Evolutionary conservation across 2,329 filamentous ascomycete species (phyloP), one percentile per base, ranked within the genome.

Genomic region (Colletotrichum graminicola): DNA sequence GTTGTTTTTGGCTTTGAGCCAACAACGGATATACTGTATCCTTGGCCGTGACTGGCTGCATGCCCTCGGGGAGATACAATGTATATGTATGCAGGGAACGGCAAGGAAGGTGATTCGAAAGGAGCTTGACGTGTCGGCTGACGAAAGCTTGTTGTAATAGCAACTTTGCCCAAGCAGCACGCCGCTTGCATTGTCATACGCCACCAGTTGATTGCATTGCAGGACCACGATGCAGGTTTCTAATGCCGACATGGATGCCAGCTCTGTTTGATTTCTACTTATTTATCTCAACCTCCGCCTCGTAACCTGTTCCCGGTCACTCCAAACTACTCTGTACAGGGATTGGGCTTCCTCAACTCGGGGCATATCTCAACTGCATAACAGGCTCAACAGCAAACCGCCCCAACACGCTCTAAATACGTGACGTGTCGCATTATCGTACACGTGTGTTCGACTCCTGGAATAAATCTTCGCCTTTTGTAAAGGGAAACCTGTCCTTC

Each of bases 361-460:
- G 34, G 11, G 34, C 29, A 47, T 26, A 49, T 32, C 36, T 34
- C 51, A 4, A 55, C 51, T 16, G 51, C 51, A 55, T 55, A n/a
- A n/a, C 21, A 55, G 29, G 51, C 51, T 34, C 29, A 64, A 65
- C 41, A 67, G 36, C 66, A 60, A 59, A 68, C 52, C 29, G 36
- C 51, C 5, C 32, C 32, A 43, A 49, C n/a, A 14, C 43, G 29
- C n/a, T 62, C 45, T 21, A 29, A 23, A 12, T n/a, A 59, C 55
- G 57, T 62, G 57, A 62, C 64, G 51, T 62, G 57, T 57, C 68
- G 68, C 57, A 52, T 67, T 54, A 71, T 71, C 68, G 36, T 62
- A 59, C 68, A 71, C 34, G 43, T 34, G n/a, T 45, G 36, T 45
- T 55, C 36, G 26, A 29, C 23, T 49, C 5, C 39, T 29, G 41